Conservation (phyloP, 148 eudicot species). For the Agrostemma githago region DNA sequence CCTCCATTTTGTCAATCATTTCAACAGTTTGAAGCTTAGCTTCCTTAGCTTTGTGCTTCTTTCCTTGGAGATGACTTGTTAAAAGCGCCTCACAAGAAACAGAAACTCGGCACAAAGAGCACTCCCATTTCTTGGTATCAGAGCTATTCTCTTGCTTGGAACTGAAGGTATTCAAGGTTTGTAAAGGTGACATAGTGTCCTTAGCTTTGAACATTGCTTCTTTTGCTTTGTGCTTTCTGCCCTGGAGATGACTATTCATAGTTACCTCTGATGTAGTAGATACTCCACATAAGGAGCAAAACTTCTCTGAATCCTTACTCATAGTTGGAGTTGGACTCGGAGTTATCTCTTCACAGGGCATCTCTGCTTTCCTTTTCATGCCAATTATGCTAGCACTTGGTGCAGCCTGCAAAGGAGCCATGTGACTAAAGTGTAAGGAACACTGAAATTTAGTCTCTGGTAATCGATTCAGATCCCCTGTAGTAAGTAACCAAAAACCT, state of each 20-base stretch:
- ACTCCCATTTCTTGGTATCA: constrained; percentile 24
- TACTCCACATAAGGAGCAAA: constrained; percentile 32
- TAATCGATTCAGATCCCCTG: too few species aligned
- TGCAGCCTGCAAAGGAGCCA: constrained; percentile 15
- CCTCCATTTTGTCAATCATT: neutral
- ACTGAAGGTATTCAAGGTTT: neutral
- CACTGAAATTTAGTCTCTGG: neutral
- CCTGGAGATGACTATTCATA: constrained; percentile 29
- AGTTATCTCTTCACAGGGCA: constrained; percentile 8
- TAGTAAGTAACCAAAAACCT: too few species aligned
- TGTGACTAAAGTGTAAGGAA: constrained; percentile 1
- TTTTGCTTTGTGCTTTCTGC: constrained; percentile 35
- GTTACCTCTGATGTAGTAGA: constrained; percentile 29
- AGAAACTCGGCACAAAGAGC: constrained; percentile 29
- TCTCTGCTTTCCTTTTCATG: constrained; percentile 34
- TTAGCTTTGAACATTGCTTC: constrained; percentile 19
- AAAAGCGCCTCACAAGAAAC: constrained; percentile 21
- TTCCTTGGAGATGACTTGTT: constrained; percentile 29
- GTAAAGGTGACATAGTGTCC: constrained; percentile 1
- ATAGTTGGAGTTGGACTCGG: neutral
- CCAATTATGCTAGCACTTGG: constrained; percentile 16
- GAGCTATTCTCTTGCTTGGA: constrained; percentile 7
- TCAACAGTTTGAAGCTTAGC: constrained; percentile 23
- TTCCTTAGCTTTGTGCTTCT: constrained; percentile 35
- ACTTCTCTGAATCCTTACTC: constrained; percentile 10